Base-by-base conservation (phyloP, 2,329 filamentous ascomycete species). In the Neoascochyta sp. region DNA sequence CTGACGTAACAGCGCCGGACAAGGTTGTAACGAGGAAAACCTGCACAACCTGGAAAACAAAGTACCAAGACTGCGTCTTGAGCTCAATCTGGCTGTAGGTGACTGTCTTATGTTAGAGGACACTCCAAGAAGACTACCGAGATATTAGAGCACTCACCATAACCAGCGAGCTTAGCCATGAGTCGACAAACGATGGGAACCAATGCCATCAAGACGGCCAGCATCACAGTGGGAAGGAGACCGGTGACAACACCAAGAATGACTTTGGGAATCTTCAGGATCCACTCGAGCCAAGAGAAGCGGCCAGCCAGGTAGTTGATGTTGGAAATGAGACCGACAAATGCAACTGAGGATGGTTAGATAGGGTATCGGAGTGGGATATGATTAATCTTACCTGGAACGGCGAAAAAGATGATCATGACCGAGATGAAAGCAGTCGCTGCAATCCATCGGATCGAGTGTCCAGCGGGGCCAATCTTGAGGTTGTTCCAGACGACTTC, bases 61-160 rank as follows among this genome's bases (percentile, higher is more conserved):
- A 98, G 70, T 95, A 98, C 47, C 80, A 84, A 52, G 89, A 90
- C 58, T 98, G 92, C 0, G 85, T 87, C 39, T 87, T 88, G 10
- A 96, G 70, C 27, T 73, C 69, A 9, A 69, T 63, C 29, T 69
- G 64, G 19, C 65, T 62, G 15, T 55, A 57, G 0, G 68, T 71
- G 4, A 50, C 49, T 33, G 26, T 22, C 13, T 3, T 7, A 2
- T 29, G 22, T 41, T 33, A 41, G 31, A 18, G 24, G 9, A 4
- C 5, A 25, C 16, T 18, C n/a, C 20, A 6, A 10, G 9, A 14
- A n/a, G 9, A 12, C 5, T 1, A 19, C n/a, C n/a, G n/a, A n/a
- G 11, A 5, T 6, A 11, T 10, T 9, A 6, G 12, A 24, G 9
- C 16, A 27, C 39, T 33, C 19, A 42, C 35, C 32, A 52, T 56